A percentile compares a stretch with the other conserved stretches of the same genome.
Conservation (phyloP, 2,329 filamentous ascomycete genomes). For the Epichloe bromicola region DNA sequence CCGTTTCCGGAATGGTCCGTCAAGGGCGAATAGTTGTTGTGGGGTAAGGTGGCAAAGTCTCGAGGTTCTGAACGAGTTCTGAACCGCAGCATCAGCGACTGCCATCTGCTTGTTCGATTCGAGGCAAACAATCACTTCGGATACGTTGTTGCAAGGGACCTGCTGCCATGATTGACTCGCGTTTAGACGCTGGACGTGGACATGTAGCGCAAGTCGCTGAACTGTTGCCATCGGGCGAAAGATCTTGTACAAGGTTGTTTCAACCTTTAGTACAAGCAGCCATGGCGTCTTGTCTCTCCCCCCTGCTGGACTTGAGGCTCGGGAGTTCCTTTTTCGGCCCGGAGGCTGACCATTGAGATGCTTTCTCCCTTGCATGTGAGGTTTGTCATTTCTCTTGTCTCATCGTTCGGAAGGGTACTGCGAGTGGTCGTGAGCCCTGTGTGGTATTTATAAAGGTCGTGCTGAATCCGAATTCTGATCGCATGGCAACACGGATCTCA, state of each 20-base stretch:
- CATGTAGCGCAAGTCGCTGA: not conserved
- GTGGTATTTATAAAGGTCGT: too few relatives aligned
- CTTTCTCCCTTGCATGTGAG: slow-evolving; percentile 5
- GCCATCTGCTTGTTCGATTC: not conserved
- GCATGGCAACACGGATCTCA: too few relatives aligned
- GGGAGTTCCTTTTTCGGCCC: slow-evolving; percentile 1
- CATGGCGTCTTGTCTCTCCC: not conserved
- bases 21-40: not conserved
- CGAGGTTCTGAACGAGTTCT: too few relatives aligned
- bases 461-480: too few relatives aligned
- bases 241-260: not conserved
- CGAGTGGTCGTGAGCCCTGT: too few relatives aligned
- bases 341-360: not conserved
- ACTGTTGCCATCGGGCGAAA: not conserved
- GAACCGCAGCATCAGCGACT: not conserved
- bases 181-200: not conserved
- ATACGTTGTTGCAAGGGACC: not conserved
- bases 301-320: not conserved
- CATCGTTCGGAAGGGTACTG: too few relatives aligned
- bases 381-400: not conserved
- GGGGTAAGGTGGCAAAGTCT: not conserved
- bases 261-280: not conserved
- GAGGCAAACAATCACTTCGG: not conserved
- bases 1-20: not conserved
- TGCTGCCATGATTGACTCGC: not conserved